Percentiles rank a stretch among this genome's conserved stretches.
Conservation (phyloP, 208 protist genomes). For the Strigomonas culicis region DNA sequence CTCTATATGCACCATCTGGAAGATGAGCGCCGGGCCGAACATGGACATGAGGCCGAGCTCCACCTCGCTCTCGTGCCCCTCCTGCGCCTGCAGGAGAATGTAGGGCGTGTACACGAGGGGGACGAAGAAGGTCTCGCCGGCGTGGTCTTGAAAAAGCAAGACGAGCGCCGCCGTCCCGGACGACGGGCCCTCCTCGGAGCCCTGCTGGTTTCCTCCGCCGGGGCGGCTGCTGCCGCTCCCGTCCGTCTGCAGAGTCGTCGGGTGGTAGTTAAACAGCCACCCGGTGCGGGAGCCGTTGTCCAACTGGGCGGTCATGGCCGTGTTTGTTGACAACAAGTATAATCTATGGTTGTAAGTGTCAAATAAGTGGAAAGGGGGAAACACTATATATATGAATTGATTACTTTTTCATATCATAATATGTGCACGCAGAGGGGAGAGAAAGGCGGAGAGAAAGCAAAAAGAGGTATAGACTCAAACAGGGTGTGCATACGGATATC, state of each 20-base stretch:
- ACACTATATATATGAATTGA: too few relatives aligned
- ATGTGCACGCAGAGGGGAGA: neutral
- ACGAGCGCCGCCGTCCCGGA: slow-evolving; percentile 47
- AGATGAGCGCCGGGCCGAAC: slow-evolving; percentile 86
- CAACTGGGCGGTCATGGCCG: slow-evolving; percentile 10
- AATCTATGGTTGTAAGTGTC: neutral
- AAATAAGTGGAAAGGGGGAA: neutral
- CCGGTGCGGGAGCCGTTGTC: slow-evolving; percentile 74
- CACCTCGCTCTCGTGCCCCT: slow-evolving; percentile 92
- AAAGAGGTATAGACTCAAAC: slow-evolving; percentile 3
- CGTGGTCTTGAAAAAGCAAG: slow-evolving; percentile 81
- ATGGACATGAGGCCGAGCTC: slow-evolving; percentile 90
- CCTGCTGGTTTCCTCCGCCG: slow-evolving; percentile 13
- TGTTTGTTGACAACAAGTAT: neutral
- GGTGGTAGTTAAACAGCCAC: slow-evolving; percentile 91
- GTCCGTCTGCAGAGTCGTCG: slow-evolving; percentile 43
- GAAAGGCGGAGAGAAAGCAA: slow-evolving; percentile 3
- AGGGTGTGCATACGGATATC: too few relatives aligned
- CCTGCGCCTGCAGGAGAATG: slow-evolving; percentile 63
- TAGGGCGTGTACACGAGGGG: slow-evolving; percentile 79
- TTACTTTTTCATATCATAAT: neutral
- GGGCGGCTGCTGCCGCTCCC: slow-evolving; percentile 24
- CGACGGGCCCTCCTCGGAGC: slow-evolving; percentile 13
- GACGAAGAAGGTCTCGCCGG: slow-evolving; percentile 73
- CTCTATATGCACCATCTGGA: slow-evolving; percentile 75